Conservation (phyloP, 495 filamentous ascomycete species). For the Xylaria sp. region DNA sequence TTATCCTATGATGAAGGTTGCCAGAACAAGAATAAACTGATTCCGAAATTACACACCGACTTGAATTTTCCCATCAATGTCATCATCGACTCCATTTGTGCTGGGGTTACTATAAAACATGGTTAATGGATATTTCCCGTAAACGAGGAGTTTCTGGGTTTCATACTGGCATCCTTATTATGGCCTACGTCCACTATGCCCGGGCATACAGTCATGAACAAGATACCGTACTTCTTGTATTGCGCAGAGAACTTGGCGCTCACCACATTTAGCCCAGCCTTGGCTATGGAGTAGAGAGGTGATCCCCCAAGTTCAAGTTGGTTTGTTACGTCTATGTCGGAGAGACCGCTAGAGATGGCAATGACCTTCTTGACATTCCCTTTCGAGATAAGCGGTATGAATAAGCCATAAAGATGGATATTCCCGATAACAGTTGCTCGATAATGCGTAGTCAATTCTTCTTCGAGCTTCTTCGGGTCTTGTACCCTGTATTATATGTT, state of each 20-base stretch:
- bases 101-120: slow-evolving; percentile 41
- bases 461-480: background rate
- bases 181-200: slow-evolving; percentile 39
- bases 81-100: slow-evolving; percentile 42
- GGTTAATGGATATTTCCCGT: background rate
- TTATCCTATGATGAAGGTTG: background rate
- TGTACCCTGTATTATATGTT: background rate
- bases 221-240: slow-evolving; percentile 55
- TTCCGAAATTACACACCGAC: background rate
- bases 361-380: slow-evolving; percentile 63
- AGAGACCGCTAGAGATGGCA: slow-evolving; percentile 56
- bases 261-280: slow-evolving; percentile 50
- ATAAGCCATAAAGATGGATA: slow-evolving; percentile 59
- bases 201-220: slow-evolving; percentile 48
- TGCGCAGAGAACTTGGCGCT: slow-evolving; percentile 55
- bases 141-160: background rate
- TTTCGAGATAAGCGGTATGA: slow-evolving; percentile 58
- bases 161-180: slow-evolving; percentile 4
- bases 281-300: slow-evolving; percentile 38
- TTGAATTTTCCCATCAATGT: slow-evolving; percentile 45
- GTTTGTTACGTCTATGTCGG: slow-evolving; percentile 44
- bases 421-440: slow-evolving; percentile 37
- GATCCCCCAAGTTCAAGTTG: slow-evolving; percentile 31
- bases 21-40: background rate
- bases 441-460: background rate